A percentile compares a stretch with the other conserved stretches of the same genome.
Evolutionary conservation across 371 early-diverging fungal genomes (phyloP).

Genomic region (Mortierella sp.): DNA sequence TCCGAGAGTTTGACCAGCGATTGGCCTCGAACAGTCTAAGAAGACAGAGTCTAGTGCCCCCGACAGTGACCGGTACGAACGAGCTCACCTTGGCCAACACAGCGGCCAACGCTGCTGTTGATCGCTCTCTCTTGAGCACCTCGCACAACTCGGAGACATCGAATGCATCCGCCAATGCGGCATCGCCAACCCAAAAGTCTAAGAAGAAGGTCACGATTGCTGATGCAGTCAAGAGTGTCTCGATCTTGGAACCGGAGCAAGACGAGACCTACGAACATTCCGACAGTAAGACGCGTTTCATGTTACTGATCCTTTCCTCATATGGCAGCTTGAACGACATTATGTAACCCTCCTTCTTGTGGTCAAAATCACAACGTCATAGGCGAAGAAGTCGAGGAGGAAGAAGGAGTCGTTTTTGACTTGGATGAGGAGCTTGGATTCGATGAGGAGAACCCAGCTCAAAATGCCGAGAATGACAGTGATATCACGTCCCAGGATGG

Average conservation of each 20-base stretch:
- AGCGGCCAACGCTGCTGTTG: constrained; percentile 19
- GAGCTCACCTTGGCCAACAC: constrained; percentile 27
- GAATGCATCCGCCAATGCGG: not conserved
- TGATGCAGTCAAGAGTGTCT: constrained; percentile 23
- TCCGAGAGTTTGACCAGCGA: constrained; percentile 49
- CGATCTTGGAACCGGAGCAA: constrained; percentile 33
- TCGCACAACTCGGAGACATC: constrained; percentile 10
- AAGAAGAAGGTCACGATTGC: constrained; percentile 48
- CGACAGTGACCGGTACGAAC: not conserved
- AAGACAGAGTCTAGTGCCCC: constrained; percentile 39
- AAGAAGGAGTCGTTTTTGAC: constrained; percentile 49
- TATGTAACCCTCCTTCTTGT: too few species aligned
- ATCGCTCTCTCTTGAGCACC: constrained; percentile 9
- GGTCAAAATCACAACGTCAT: too few species aligned
- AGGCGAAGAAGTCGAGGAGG: constrained; percentile 20
- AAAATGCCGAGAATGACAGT: constrained; percentile 6
- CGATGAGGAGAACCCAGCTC: constrained; percentile 14
- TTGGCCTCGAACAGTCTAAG: constrained; percentile 40
- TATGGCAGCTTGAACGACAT: too few species aligned
- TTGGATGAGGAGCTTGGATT: constrained; percentile 51
- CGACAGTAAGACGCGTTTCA: too few species aligned
- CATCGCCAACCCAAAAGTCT: constrained; percentile 22
- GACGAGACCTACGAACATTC: not conserved
- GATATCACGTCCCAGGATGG: constrained; percentile 13
- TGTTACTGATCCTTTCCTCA: too few species aligned